Evolutionary conservation across 2,329 filamentous ascomycete genomes (phyloP).

Genomic region (Rutstroemia sp.): DNA sequence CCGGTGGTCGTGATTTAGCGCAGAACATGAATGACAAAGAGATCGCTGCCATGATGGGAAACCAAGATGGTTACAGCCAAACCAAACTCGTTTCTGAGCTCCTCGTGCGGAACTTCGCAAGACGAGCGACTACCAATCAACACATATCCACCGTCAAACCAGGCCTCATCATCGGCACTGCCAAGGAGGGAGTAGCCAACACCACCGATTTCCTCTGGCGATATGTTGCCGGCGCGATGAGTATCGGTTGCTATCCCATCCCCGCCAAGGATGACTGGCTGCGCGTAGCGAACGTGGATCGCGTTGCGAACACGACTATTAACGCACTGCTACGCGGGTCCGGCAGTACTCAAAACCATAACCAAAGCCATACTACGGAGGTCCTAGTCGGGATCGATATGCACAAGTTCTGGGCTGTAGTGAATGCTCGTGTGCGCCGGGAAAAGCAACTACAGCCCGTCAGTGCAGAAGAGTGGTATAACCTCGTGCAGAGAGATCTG

Average conservation of each 20-base stretch:
- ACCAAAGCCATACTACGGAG: background rate
- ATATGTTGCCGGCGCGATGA: slow-evolving; percentile 14
- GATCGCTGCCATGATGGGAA: background rate
- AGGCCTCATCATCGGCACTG: slow-evolving; percentile 17
- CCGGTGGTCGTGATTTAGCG: background rate
- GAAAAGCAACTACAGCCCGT: background rate
- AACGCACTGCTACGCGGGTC: background rate
- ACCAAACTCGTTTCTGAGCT: slow-evolving; percentile 68
- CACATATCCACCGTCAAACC: slow-evolving; percentile 16
- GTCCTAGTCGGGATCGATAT: background rate
- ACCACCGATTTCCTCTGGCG: slow-evolving; percentile 22
- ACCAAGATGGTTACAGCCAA: slow-evolving; percentile 72
- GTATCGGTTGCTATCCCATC: slow-evolving; percentile 8
- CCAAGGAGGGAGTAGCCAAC: slow-evolving; percentile 18
- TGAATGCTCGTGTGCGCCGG: background rate
- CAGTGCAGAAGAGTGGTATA: background rate
- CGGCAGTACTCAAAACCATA: background rate
- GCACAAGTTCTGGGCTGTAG: background rate
- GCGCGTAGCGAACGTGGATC: background rate
- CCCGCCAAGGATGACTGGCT: slow-evolving; percentile 2
- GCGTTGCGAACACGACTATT: background rate
- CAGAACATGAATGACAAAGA: background rate
- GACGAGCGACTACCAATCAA: background rate
- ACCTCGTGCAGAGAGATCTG: background rate
- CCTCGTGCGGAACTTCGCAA: slow-evolving; percentile 40